These are phyloP conservation scores for Tanozyma kutaoensis DNA, from an alignment of 805 yeast species.

Conservation along the genomic window DNA sequence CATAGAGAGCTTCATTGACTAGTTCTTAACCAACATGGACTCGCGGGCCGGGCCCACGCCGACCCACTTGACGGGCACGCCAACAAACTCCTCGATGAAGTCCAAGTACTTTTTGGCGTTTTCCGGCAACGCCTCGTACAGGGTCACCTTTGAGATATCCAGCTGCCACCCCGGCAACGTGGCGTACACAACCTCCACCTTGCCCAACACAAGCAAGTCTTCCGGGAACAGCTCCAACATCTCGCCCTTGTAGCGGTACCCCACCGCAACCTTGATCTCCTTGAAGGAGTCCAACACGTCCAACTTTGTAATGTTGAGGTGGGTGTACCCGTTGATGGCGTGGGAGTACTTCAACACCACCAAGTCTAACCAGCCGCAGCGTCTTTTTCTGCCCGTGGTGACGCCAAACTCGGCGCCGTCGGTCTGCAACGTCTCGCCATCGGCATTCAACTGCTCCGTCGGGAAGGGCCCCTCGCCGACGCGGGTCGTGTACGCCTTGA, in stretches of 20 bases:
- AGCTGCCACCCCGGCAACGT: constrained; percentile 91
- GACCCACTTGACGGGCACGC: constrained; percentile 88
- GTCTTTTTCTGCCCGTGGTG: constrained; percentile 96
- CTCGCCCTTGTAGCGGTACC: constrained; percentile 72
- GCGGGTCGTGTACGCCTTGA: constrained; percentile 96
- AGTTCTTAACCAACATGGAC: constrained; percentile 58
- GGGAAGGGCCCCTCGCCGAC: constrained; percentile 99
- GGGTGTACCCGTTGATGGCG: constrained; percentile 88
- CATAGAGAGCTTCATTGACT: too few relatives aligned
- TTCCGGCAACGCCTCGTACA: constrained; percentile 71
- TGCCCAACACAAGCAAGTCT: constrained; percentile 68
- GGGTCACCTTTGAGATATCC: constrained; percentile 61
- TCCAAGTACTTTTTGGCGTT: constrained; percentile 76
- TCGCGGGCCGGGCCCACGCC: constrained; percentile 98
- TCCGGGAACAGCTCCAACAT: constrained; percentile 78
- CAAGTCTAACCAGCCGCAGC: constrained; percentile 98
- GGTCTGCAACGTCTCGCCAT: constrained; percentile 76
- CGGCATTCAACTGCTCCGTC: constrained; percentile 82
- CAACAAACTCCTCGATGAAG: constrained; percentile 74
- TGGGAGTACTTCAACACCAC: constrained; percentile 90
- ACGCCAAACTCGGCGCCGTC: constrained; percentile 97
- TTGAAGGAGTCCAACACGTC: constrained; percentile 88
- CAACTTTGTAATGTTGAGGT: constrained; percentile 86
- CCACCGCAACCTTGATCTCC: constrained; percentile 79
- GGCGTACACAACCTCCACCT: constrained; percentile 84